Evolutionary conservation across 495 filamentous ascomycete genomes (phyloP), one percentile per base, ranked within the genome.

Genomic region (Penicillium desertorum): DNA sequence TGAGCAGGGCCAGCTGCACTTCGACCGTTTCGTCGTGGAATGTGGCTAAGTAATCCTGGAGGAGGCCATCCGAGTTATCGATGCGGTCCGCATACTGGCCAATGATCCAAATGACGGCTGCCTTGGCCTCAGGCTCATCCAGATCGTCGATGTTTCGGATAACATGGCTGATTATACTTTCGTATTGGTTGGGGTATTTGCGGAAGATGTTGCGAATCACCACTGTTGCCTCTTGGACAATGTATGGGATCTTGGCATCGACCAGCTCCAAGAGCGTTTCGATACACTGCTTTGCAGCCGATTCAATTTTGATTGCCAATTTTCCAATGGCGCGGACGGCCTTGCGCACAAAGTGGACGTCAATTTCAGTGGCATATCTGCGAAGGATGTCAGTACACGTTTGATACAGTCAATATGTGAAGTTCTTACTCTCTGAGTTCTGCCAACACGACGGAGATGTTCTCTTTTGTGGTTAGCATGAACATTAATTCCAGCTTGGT

Each of bases 71-170:
- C 20, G 88, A 91, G 70, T 98, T 97, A 60, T 98, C 92, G 62
- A 99, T 99, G 17, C 94, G 86, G 65, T 91, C 90, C 8, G 94
- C 95, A 69, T 99, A 99, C 64, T 99, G 91, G 3, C 94, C 94
- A 64, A 99, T 98, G 53, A 99, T 91, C 94, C 94, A 99, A 59
- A 99, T 95, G 83, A 99, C 93, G n/a, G 94, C 94, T 5, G 93
- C 91, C 71, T 98, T 99, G 39, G 94, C 94, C 68, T 99, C 94
- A n/a, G 94, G 94, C 69, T 99, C 94, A 68, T 99, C 94, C 25
- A 99, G 81, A 7, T 91, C 93, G 76, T 99, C 94, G 37, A 99
- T 83, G 69, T 99, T 91, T 72, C 96, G 89, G 75, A 96, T 97
- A 2, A 99, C 84, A 7, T 91, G 91, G 14, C 86, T 85, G 70